Base-by-base conservation (phyloP, 2,329 filamentous ascomycete species). In the Penicillium sp. region DNA sequence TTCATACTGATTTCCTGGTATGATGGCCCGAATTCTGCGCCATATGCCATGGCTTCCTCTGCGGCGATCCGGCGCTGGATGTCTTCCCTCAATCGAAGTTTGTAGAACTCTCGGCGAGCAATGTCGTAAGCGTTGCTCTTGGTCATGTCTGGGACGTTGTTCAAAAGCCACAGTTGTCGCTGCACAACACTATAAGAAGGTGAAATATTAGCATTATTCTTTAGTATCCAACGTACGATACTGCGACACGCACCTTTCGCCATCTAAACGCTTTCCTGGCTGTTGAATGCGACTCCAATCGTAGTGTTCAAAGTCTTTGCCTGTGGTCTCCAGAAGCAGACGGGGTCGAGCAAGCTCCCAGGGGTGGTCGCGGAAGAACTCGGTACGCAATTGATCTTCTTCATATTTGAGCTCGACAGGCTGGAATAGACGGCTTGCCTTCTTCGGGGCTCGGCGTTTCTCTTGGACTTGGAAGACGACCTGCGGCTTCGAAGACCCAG, bases 321-420 rank as follows among this genome's bases (percentile, higher is more conserved):
- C 94, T 67, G 93, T 89, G 63, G 86, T 80, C 76, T 99, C 94
- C 9, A 97, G 77, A 44, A 99, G 80, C 55, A 96, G 81, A 63
- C 91, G 83, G 51, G 94, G 94, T 59, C 93, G 83, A 16, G 94
- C 94, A 69, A 99, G 79, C 76, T 99, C 94, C 94, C 94, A 99
- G 5, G 94, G 94, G 72, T 99, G 94, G 73, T 99, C 93, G 68
- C 83, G 86, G 79, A 90, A 99, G 78, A 97, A 99, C 27, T 87
- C 85, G 63, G 77, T 81, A 60, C 94, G 87, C 67, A 99, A 80
- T 56, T 78, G 75, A 75, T 99, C 94, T 73, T 99, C 94, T 56
- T 89, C 85, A 71, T 94, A 97, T 50, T 77, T 78, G 60, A 99
- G 87, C 54, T 80, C 77, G 61, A 92, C 84, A 1, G 94, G 94